Evolutionary conservation across 2,329 filamentous ascomycete species (phyloP).

Genomic region (Aspergillus ochraceoroseus): DNA sequence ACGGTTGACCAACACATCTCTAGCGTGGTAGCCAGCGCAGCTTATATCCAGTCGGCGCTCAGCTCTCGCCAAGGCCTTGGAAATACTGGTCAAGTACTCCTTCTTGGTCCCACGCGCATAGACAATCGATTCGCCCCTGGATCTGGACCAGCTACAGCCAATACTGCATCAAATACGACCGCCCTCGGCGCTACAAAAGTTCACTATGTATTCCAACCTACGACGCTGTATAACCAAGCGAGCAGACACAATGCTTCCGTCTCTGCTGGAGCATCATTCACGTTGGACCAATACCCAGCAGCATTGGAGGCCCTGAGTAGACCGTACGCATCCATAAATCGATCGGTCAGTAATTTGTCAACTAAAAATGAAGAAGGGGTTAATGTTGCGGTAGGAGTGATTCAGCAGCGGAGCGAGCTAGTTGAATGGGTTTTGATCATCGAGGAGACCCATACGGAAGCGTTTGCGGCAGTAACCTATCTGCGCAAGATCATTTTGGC

Average conservation of each 20-base stretch:
- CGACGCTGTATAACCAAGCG: slow-evolving; percentile 37
- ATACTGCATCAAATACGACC: slow-evolving; percentile 35
- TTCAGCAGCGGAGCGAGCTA: slow-evolving; percentile 60
- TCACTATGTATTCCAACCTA: slow-evolving; percentile 59
- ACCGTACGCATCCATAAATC: slow-evolving; percentile 52
- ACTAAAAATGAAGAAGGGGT: slow-evolving; percentile 67
- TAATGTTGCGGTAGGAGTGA: slow-evolving; percentile 73
- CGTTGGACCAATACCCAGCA: slow-evolving; percentile 58
- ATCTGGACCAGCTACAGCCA: slow-evolving; percentile 18
- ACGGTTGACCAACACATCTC: background rate
- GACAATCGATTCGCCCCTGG: slow-evolving; percentile 59
- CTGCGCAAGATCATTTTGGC: slow-evolving; percentile 76
- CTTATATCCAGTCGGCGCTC: slow-evolving; percentile 44
- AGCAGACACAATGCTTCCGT: slow-evolving; percentile 21
- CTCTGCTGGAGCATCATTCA: slow-evolving; percentile 50
- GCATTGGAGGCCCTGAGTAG: slow-evolving; percentile 57
- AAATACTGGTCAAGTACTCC: slow-evolving; percentile 61
- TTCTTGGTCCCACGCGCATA: slow-evolving; percentile 62
- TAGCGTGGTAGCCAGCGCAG: slow-evolving; percentile 51
- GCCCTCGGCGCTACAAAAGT: slow-evolving; percentile 39
- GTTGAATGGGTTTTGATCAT: slow-evolving; percentile 80
- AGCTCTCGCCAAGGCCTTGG: slow-evolving; percentile 48
- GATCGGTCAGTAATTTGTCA: slow-evolving; percentile 63
- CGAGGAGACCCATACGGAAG: slow-evolving; percentile 69
- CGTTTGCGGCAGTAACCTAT: slow-evolving; percentile 67